Conservation (phyloP, 2,329 filamentous ascomycete species). For the Colletotrichum ledebouriae region DNA sequence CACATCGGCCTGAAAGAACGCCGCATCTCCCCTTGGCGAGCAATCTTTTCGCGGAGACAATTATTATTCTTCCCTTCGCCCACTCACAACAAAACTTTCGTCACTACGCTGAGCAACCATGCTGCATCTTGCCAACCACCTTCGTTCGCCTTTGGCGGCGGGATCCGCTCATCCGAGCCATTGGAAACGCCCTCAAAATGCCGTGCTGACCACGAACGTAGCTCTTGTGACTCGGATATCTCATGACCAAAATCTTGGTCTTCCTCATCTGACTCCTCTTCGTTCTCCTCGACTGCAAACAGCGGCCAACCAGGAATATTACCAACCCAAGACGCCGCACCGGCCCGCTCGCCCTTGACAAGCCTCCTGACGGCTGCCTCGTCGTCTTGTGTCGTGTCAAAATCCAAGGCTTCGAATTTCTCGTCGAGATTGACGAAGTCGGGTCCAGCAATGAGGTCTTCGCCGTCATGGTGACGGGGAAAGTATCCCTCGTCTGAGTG, state of each 20-base stretch:
- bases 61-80: neutral
- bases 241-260: constrained; percentile 49
- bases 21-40: neutral
- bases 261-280: constrained; percentile 62
- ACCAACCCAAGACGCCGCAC: constrained; percentile 71
- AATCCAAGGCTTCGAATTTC: constrained; percentile 67
- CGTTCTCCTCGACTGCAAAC: constrained; percentile 73
- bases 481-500: constrained; percentile 60
- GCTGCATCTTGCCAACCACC: constrained; percentile 77
- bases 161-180: constrained; percentile 61
- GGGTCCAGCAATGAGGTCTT: constrained; percentile 62
- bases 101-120: constrained; percentile 76
- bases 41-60: constrained; percentile 2
- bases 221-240: constrained; percentile 48
- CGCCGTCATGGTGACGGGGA: constrained; percentile 47
- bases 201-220: constrained; percentile 51
- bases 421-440: constrained; percentile 75
- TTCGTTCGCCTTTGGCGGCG: constrained; percentile 63
- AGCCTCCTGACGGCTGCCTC: constrained; percentile 71
- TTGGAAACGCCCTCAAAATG: constrained; percentile 58
- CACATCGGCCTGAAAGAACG: constrained; percentile 28
- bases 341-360: constrained; percentile 65
- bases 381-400: constrained; percentile 66
- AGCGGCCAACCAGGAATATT: constrained; percentile 70
- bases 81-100: constrained; percentile 69